Evolutionary conservation across 2,329 filamentous ascomycete genomes (phyloP).

Genomic region (Stemphylium lycopersici): DNA sequence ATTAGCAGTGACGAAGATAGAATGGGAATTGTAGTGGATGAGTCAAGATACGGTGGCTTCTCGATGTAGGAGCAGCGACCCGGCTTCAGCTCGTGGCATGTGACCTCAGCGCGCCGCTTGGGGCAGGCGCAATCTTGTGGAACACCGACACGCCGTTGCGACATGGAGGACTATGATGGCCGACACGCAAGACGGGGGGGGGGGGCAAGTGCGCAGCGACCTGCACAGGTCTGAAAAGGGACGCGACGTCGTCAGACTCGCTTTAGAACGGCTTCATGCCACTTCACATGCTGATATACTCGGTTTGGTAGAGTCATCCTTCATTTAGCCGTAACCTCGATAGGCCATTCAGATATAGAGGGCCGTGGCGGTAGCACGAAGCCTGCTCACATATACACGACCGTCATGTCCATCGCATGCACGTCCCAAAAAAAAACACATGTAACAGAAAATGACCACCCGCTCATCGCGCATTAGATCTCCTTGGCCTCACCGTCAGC

Average conservation of each 20-base stretch:
- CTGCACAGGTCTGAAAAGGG: not conserved
- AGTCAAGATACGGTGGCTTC: constrained; percentile 29
- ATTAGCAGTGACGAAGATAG: constrained; percentile 25
- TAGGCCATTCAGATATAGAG: constrained; percentile 4
- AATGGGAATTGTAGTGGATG: constrained; percentile 17
- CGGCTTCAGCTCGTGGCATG: constrained; percentile 32
- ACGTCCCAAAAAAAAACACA: constrained; percentile 22
- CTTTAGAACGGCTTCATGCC: not conserved
- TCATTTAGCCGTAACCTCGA: constrained; percentile 3
- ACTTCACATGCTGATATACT: not conserved
- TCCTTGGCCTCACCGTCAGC: constrained; percentile 63
- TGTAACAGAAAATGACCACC: constrained; percentile 13
- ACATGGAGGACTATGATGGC: not conserved
- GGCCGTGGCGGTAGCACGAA: constrained; percentile 10
- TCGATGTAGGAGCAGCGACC: constrained; percentile 11
- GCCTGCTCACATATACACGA: constrained; percentile 6
- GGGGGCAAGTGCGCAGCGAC: not conserved
- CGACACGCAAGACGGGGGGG: not conserved
- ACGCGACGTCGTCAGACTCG: not conserved
- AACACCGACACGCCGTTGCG: constrained; percentile 24
- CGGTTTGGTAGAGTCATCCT: constrained; percentile 4
- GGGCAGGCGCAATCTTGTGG: constrained; percentile 17
- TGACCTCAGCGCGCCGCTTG: constrained; percentile 21
- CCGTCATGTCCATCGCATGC: constrained; percentile 25
- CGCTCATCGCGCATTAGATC: constrained; percentile 23